These are phyloP conservation scores for Boletus patriciae DNA, from an alignment of 768 basidiomycete genomes.

Conservation along the genomic window DNA sequence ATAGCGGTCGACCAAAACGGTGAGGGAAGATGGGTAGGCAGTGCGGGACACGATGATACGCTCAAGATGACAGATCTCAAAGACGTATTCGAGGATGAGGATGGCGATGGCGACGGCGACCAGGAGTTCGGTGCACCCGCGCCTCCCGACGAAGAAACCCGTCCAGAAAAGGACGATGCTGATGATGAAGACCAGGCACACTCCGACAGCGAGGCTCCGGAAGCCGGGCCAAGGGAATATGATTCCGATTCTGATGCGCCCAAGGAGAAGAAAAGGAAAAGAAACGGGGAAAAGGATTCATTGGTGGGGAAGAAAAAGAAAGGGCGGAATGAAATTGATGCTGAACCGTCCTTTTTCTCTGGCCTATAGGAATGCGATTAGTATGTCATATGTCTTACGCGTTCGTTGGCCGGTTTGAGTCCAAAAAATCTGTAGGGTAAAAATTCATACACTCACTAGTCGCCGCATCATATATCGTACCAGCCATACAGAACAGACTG, in stretches of 20 bases:
- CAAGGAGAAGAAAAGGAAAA: conserved; percentile 53
- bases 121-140: conserved; percentile 21
- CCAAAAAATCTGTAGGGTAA: background rate
- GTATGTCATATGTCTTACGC: background rate
- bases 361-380: conserved; percentile 42
- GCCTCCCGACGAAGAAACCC: conserved; percentile 23
- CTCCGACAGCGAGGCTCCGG: conserved; percentile 1
- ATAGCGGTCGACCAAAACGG: conserved; percentile 62
- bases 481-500: background rate
- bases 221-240: conserved; percentile 22
- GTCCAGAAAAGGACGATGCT: conserved; percentile 14
- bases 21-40: conserved; percentile 84
- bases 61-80: conserved; percentile 83
- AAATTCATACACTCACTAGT: background rate
- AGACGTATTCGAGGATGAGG: conserved; percentile 58
- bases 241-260: conserved; percentile 32
- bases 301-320: conserved; percentile 53
- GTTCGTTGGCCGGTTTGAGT: background rate
- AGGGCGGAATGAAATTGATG: conserved; percentile 57
- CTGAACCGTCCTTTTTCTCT: conserved; percentile 65
- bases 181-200: conserved; percentile 12
- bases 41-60: conserved; percentile 86
- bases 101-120: conserved; percentile 27
- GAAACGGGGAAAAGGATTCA: conserved; percentile 53
- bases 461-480: background rate